Base-by-base conservation (phyloP, 768 basidiomycete genomes). In the Asterophora lycoperdoides region DNA sequence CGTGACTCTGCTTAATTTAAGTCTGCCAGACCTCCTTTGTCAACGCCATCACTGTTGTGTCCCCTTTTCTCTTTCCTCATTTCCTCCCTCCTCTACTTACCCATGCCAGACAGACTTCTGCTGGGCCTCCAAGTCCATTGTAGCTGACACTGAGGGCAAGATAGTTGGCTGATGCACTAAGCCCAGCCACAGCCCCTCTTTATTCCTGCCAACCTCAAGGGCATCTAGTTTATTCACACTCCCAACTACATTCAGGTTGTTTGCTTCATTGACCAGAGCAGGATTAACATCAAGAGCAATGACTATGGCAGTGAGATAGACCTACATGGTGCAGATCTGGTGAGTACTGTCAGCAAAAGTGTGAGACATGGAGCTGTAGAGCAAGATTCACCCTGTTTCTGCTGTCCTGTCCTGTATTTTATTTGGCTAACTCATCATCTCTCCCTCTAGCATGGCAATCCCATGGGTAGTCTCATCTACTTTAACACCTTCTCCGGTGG, bases 91-190 rank as follows among this genome's bases (percentile, higher is more conserved):
- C n/a, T n/a, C n/a, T n/a, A 18, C 19, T 15, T n/a, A 1, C 15
- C 36, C 15, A 19, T 13, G n/a, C n/a, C n/a, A n/a, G n/a, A 9
- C 8, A 87, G 86, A 88, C 58, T 87, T 84, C 64, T 88, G 86
- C 0, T 87, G 82, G 80, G 81, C 66, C n/a, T 68, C 76, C 3
- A 70, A 79, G 61, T 70, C 75, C 11, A 64, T 68, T 14, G 81
- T 92, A 36, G 83, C 75, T 28, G 74, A 85, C 51, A 77, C 76
- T 2, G 90, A 93, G 60, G 81, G 76, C 35, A 70, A 80, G 60
- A 81, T 80, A 58, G 84, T 92, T 8, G 80, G 86, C 1, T 93
- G 79, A 76, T 93, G 88, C 68, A 79, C 81, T n/a, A 80, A 84
- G 61, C 73, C 74, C 1, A 78, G 78, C 5, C 79, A 76, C 46